Percentiles rank a stretch among this genome's conserved stretches.
These are phyloP conservation scores for Podospora conica DNA, from an alignment of 495 filamentous ascomycete genomes.

Conservation along the genomic window DNA sequence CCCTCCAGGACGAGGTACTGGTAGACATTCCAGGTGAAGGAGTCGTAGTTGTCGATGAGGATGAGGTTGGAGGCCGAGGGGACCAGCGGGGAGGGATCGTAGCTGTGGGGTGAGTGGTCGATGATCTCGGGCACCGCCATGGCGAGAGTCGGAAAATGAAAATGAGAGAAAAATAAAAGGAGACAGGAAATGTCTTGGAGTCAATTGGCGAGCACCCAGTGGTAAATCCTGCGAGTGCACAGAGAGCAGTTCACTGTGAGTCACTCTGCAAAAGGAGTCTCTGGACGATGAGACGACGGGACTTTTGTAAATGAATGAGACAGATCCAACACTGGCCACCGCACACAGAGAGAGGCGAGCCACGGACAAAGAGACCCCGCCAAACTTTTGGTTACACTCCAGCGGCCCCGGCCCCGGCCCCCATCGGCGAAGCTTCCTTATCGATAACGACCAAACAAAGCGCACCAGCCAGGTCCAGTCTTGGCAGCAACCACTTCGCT, in stretches of 20 bases:
- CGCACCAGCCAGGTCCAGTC: background rate
- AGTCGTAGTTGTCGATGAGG: slow-evolving; percentile 98
- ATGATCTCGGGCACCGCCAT: slow-evolving; percentile 55
- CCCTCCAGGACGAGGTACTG: slow-evolving; percentile 95
- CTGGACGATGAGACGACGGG: background rate
- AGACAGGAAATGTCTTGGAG: background rate
- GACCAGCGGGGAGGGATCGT: slow-evolving; percentile 59
- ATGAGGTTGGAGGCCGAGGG: slow-evolving; percentile 81
- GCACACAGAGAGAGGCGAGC: no score
- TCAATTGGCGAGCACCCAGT: background rate
- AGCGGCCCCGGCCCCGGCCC: no score
- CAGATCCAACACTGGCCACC: background rate
- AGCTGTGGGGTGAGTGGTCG: slow-evolving; percentile 82
- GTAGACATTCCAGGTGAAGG: slow-evolving; percentile 98
- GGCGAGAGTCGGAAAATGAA: slow-evolving; percentile 1
- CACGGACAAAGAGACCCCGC: background rate
- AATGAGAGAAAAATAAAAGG: background rate
- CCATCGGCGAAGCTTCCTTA: background rate
- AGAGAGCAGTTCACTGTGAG: slow-evolving; percentile 9
- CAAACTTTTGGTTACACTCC: background rate
- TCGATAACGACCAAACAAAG: background rate
- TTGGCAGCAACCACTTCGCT: slow-evolving; percentile 5
- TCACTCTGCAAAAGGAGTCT: slow-evolving; percentile 4
- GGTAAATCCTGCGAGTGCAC: background rate
- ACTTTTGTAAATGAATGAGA: background rate